phyloP scores from a whole-genome alignment of 148 eudicot species.

The Camellia japonica region DNA sequence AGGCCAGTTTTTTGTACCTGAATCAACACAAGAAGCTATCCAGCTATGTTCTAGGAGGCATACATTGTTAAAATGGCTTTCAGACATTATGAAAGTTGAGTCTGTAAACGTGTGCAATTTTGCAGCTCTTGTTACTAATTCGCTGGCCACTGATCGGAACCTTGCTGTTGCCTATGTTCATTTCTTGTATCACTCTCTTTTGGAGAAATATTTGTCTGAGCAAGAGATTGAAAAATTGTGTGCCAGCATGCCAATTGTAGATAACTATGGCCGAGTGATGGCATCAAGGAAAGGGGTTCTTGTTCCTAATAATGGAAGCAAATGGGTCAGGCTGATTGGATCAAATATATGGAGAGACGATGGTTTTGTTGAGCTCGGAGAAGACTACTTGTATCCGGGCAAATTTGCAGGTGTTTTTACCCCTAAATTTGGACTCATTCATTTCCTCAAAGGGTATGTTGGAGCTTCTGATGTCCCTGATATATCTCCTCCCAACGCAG shows the following conservation, averaged over 20 bases:
- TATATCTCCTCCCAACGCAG: constrained; percentile 50
- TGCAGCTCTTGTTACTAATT: neutral
- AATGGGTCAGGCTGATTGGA: constrained; percentile 57
- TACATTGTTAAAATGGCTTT: constrained; percentile 26
- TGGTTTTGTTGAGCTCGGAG: constrained; percentile 46
- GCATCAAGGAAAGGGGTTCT: constrained; percentile 28
- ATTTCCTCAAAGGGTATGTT: constrained; percentile 31
- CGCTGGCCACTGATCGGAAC: neutral
- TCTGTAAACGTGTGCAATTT: constrained; percentile 17
- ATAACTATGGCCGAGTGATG: constrained; percentile 34
- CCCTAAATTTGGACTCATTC: constrained; percentile 24
- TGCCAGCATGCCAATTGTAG: constrained; percentile 41
- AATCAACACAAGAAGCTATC: constrained; percentile 22
- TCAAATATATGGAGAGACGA: constrained; percentile 51
- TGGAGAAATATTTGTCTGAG: constrained; percentile 7
- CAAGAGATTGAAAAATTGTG: constrained; percentile 19
- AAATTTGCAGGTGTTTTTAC: constrained; percentile 31
- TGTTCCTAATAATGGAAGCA: constrained; percentile 62
- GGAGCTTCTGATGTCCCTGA: constrained; percentile 59
- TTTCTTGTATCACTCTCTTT: constrained; percentile 23
- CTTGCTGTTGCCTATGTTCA: constrained; percentile 22
- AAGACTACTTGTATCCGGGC: constrained; percentile 41
- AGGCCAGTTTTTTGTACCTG: constrained; percentile 13
- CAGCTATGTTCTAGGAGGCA: constrained; percentile 13
- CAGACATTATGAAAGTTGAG: constrained; percentile 10